Evolutionary conservation across 2,329 filamentous ascomycete species (phyloP), one percentile per base, ranked within the genome.

Genomic region (Chrysosporium keratinophilum): DNA sequence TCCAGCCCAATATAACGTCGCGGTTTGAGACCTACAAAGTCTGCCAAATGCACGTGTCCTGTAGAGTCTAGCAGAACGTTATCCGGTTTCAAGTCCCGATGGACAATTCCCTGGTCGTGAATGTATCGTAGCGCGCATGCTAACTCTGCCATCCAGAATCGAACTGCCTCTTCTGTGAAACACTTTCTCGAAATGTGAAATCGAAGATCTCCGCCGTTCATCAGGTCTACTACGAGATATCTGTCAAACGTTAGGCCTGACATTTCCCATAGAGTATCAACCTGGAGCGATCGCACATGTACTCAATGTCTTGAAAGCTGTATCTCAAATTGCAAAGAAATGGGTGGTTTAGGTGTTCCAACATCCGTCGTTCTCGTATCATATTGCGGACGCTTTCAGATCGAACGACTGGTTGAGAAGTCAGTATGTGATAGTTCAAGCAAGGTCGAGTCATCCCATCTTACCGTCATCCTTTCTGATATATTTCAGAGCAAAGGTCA

Each of bases 311-410:
- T 73, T 98, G 93, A 68, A 98, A 98, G 73, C 90, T 96, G 74
- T 97, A 98, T 64, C 93, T 87, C 76, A 98, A 76, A 71, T 98
- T 98, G 76, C 91, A 97, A 62, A 98, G 86, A 70, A 97, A 98
- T 23, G 91, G 89, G 66, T 98, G 93, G 69, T 95, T 96, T 64
- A 98, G 80, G 69, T 97, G 89, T 74, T 98, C 90, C 66, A 98
- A 81, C 93, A 98, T 98, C 67, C 91, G 84, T 59, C 93, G 82
- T 76, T 98, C 93, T 63, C 93, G 85, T 66, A 98, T 93, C 62
- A 98, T 98, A 69, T 98, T 98, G 65, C 91, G 86, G 57, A 97
- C 93, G 68, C 91, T 97, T 71, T 97, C 93, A 58, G 90, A 95
- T 66, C 91, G 88, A 63, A 98, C 89, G 63, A 98, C 91, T 95